Percentiles rank a stretch among this genome's conserved stretches.
phyloP scores from a whole-genome alignment of 768 basidiomycete genomes.

The Xanthoconium stramineum region DNA sequence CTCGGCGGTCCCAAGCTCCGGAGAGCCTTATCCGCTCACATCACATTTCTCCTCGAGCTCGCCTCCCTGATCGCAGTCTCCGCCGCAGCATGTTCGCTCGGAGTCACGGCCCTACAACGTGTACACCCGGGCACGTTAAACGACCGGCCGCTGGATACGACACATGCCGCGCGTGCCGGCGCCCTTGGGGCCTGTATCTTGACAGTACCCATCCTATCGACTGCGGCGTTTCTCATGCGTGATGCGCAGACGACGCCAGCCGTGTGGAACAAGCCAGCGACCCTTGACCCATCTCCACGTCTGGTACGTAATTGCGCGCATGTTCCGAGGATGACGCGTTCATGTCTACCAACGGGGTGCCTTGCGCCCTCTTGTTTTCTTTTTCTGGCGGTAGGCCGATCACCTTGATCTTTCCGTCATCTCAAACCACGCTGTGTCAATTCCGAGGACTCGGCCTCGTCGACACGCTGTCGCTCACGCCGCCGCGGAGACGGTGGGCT shows the following conservation, averaged over 20 bases:
- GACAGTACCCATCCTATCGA: constrained; percentile 2
- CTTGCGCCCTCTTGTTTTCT: neutral
- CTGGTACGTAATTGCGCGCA: constrained; percentile 5
- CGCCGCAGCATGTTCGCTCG: constrained; percentile 13
- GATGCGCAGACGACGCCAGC: constrained; percentile 3
- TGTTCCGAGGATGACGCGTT: neutral
- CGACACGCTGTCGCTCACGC: constrained; percentile 7
- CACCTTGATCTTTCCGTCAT: neutral
- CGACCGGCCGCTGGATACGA: neutral
- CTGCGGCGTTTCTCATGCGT: constrained; percentile 4
- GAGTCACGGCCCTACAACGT: constrained; percentile 1
- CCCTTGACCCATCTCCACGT: neutral
- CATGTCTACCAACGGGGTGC: neutral
- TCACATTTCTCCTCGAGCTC: constrained; percentile 9
- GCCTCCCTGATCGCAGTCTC: constrained; percentile 5
- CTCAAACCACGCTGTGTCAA: neutral
- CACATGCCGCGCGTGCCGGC: constrained; percentile 16
- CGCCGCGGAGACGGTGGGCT: constrained; percentile 9
- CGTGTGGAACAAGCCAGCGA: neutral
- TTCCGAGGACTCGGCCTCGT: neutral
- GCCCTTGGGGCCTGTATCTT: constrained; percentile 10
- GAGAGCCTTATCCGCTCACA: neutral
- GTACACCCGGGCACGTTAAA: neutral
- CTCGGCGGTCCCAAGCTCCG: neutral
- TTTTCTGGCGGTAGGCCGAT: neutral